phyloP scores from a whole-genome alignment of 805 yeast species.

The Candida rishiriensis region DNA sequence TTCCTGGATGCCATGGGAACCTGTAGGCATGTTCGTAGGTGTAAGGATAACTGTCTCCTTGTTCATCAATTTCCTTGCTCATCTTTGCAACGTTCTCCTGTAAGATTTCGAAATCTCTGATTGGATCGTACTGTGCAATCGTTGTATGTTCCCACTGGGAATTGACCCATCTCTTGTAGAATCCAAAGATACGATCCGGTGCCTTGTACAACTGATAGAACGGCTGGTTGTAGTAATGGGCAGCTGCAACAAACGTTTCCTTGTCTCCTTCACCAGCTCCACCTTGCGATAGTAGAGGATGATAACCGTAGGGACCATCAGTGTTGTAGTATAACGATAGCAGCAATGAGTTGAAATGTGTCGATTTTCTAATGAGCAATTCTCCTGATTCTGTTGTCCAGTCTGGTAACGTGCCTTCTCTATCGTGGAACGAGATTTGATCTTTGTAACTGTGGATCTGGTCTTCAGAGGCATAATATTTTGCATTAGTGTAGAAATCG shows the following conservation, averaged over 20 bases:
- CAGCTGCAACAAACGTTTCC: slow-evolving; percentile 67
- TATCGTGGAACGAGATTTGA: slow-evolving; percentile 49
- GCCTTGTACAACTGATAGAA: slow-evolving; percentile 45
- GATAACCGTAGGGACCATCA: slow-evolving; percentile 56
- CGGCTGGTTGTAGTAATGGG: slow-evolving; percentile 40
- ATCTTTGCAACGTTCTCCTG: slow-evolving; percentile 3
- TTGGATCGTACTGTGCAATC: slow-evolving; percentile 27
- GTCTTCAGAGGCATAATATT: slow-evolving; percentile 29
- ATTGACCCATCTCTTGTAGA: slow-evolving; percentile 9
- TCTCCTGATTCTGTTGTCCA: slow-evolving; percentile 69
- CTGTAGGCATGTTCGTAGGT: slow-evolving; percentile 5
- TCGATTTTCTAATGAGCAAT: slow-evolving; percentile 48
- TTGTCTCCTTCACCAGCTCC: slow-evolving; percentile 73
- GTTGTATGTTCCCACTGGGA: slow-evolving; percentile 16
- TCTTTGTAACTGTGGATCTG: slow-evolving; percentile 19
- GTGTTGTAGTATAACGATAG: slow-evolving; percentile 62
- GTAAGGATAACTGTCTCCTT: slow-evolving; percentile 1
- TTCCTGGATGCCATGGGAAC: slow-evolving; percentile 14
- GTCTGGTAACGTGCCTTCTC: slow-evolving; percentile 61
- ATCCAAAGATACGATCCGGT: slow-evolving; percentile 21
- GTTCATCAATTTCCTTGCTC: slow-evolving; percentile 2
- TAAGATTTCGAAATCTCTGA: slow-evolving; percentile 20
- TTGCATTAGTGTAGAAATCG: slow-evolving; percentile 22
- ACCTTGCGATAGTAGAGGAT: slow-evolving; percentile 57
- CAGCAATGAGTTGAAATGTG: slow-evolving; percentile 53